These are phyloP conservation scores for Tetrastigma voinierianum DNA, from an alignment of 164 flowering plant genomes.

Conservation along the genomic window DNA sequence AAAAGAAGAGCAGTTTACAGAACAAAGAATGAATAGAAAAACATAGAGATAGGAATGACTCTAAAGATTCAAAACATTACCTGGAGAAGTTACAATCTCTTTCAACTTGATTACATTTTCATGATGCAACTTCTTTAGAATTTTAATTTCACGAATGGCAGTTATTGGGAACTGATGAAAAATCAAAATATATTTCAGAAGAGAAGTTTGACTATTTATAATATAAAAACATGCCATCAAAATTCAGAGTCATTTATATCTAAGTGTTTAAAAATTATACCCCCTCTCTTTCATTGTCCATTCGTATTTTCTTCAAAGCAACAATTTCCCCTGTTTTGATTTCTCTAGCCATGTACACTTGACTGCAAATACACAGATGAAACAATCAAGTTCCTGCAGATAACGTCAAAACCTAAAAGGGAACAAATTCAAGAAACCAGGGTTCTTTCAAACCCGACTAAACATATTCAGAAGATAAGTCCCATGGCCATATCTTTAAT, in stretches of 20 bases:
- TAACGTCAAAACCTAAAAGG: too few relatives aligned
- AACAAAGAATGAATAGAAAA: too few relatives aligned
- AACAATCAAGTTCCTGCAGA: too few relatives aligned
- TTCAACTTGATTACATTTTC: constrained; percentile 88
- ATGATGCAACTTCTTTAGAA: constrained; percentile 90
- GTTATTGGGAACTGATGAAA: constrained; percentile 80
- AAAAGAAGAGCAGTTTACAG: too few relatives aligned
- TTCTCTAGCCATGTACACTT: constrained; percentile 96
- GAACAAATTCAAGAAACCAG: too few relatives aligned
- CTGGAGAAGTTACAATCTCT: constrained; percentile 96
- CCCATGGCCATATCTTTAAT: too few relatives aligned
- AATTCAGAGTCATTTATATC: too few relatives aligned
- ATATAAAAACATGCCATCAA: background rate
- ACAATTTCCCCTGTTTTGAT: constrained; percentile 85
- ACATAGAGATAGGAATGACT: too few relatives aligned
- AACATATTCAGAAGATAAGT: too few relatives aligned
- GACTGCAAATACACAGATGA: constrained; percentile 45
- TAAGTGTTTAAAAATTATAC: constrained; percentile 29
- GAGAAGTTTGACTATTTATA: background rate
- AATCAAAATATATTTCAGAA: background rate
- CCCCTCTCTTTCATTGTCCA: constrained; percentile 98
- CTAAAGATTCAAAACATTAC: constrained; percentile 28
- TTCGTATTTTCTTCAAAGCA: constrained; percentile 91
- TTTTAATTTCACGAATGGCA: constrained; percentile 93
- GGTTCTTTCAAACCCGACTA: too few relatives aligned